phyloP scores from a whole-genome alignment of 129 eudicot species.

The Arctium lappa region DNA sequence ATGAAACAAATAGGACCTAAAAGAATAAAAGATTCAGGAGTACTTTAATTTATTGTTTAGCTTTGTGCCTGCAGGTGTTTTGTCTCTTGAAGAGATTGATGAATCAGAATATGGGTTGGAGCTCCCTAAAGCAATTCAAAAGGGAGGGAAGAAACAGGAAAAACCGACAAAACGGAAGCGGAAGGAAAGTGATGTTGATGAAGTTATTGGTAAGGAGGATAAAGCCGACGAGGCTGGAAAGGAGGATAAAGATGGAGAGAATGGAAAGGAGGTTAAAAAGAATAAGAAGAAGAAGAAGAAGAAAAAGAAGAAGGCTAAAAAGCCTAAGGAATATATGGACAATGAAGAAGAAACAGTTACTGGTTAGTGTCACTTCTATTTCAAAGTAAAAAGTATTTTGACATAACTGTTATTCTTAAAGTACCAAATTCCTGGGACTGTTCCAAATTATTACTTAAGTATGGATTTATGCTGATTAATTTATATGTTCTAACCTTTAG shows the following conservation, averaged over 20 bases:
- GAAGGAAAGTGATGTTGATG: conserved; percentile 28
- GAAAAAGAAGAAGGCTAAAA: conserved; percentile 36
- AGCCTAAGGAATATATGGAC: conserved; percentile 34
- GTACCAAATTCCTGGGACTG: not conserved
- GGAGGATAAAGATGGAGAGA: conserved; percentile 7
- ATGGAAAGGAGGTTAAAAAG: conserved; percentile 31
- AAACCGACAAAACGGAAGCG: conserved; percentile 44
- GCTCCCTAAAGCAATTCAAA: conserved; percentile 36
- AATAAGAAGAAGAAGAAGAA: conserved; percentile 40
- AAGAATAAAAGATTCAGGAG: not conserved
- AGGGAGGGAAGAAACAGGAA: conserved; percentile 19
- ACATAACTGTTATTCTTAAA: not conserved
- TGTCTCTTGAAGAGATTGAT: conserved; percentile 96
- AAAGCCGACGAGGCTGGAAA: conserved; percentile 3
- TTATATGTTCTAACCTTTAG: not conserved
- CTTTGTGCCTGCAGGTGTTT: conserved; percentile 61
- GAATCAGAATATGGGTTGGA: conserved; percentile 72
- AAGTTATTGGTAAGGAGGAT: conserved; percentile 28
- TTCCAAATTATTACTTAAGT: not conserved
- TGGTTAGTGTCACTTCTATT: conserved; percentile 33
- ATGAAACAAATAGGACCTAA: not conserved
- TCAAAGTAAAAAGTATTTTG: not conserved
- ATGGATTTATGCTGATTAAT: not conserved
- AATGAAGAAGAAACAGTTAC: conserved; percentile 18
- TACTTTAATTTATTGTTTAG: not conserved